Evolutionary conservation across 2,329 filamentous ascomycete species (phyloP).

Genomic region (Cercospora sojina): DNA sequence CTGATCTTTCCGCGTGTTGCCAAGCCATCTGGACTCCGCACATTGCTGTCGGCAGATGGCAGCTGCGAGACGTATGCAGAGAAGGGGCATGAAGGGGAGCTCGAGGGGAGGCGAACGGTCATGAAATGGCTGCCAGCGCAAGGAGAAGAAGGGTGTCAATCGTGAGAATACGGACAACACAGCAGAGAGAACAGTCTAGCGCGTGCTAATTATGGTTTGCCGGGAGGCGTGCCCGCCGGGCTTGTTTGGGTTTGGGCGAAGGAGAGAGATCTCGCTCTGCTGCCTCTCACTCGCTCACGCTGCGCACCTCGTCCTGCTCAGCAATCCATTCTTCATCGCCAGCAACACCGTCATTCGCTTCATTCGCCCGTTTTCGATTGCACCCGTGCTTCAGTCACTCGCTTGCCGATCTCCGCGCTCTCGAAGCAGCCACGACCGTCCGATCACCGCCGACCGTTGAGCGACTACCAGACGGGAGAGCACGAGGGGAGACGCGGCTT

Average conservation of each 20-base stretch:
- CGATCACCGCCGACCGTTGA: slow-evolving; percentile 17
- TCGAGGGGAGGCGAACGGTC: not conserved
- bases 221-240: not conserved
- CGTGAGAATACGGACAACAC: not conserved
- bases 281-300: not conserved
- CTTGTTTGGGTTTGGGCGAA: slow-evolving; percentile 1
- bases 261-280: not conserved
- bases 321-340: not conserved
- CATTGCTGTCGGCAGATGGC: not conserved
- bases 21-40: not conserved
- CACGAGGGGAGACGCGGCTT: slow-evolving; percentile 25
- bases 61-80: not conserved
- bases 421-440: slow-evolving; percentile 1
- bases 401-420: not conserved
- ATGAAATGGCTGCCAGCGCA: not conserved
- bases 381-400: slow-evolving; percentile 9
- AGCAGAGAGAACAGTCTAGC: not conserved
- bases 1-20: not conserved
- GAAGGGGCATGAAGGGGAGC: not conserved
- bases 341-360: not conserved
- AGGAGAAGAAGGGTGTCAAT: not conserved
- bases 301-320: not conserved
- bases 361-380: not conserved
- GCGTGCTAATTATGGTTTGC: slow-evolving; percentile 6
- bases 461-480: slow-evolving; percentile 10